A percentile compares a stretch with the other conserved stretches of the same genome.
Conservation (phyloP, 2,329 filamentous ascomycete genomes). For the Boeremia lycopersici region DNA sequence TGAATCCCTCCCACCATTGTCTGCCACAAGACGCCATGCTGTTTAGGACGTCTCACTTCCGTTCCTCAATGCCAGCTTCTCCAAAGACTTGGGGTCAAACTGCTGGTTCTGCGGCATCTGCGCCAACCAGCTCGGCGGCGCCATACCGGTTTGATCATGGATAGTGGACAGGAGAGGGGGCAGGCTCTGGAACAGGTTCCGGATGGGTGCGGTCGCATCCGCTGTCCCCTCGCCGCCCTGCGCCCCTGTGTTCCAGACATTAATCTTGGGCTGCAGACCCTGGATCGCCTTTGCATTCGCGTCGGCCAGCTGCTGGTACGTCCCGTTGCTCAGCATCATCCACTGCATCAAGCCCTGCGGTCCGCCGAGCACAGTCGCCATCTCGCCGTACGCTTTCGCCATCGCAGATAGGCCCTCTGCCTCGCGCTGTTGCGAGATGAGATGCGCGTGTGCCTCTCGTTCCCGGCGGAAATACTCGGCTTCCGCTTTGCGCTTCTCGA, state of each 20-base stretch:
- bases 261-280: conserved; percentile 86
- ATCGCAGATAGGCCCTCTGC: conserved; percentile 78
- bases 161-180: conserved; percentile 85
- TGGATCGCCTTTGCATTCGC: conserved; percentile 78
- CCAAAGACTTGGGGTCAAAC: conserved; percentile 24
- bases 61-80: conserved; percentile 33
- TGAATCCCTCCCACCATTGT: background rate
- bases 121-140: conserved; percentile 74
- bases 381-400: conserved; percentile 77
- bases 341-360: conserved; percentile 80
- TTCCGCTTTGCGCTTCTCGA: conserved; percentile 51
- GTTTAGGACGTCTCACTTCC: conserved; percentile 25
- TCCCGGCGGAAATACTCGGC: conserved; percentile 50
- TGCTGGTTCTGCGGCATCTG: conserved; percentile 54
- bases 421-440: conserved; percentile 69
- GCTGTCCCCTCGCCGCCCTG: conserved; percentile 53
- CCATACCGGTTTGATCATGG: conserved; percentile 85
- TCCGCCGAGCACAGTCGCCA: conserved; percentile 76
- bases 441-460: conserved; percentile 65
- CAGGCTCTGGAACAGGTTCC: conserved; percentile 83
- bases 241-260: conserved; percentile 81
- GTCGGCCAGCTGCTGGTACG: conserved; percentile 76
- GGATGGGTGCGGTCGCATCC: conserved; percentile 68
- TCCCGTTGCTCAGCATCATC: conserved; percentile 85
- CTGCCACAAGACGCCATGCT: too few species aligned